Base-by-base conservation (phyloP, 305 asterid species). In the Fraxinus greggii region DNA sequence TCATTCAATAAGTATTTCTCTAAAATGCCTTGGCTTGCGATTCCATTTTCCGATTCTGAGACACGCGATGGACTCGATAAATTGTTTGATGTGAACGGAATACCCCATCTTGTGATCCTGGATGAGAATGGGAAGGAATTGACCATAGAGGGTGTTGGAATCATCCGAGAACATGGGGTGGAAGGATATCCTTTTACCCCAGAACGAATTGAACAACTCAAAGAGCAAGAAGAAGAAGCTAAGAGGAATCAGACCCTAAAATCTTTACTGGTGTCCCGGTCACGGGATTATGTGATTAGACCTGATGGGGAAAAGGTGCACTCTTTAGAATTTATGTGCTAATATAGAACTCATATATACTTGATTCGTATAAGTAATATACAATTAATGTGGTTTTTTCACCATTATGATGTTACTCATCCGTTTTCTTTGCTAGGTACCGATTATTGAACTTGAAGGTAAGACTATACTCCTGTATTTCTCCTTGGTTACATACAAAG, bases 1-100 rank as follows among this genome's bases (percentile, higher is more conserved):
- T 80, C 98, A 1, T 95, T 93, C 51, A 80, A 85, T 1, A 88
- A 80, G 1, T 94, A 94, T 84, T 95, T 95, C 83, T 85, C 92
- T 54, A 87, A 91, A 87, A 94, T 95, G 98, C 98, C 98, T 24
- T 95, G 99, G 99, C 92, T 90, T 42, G 97, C 98, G 12, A 77
- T 95, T 72, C 98, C 98, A 0, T 95, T 87, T 78, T 89, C 97
- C 26, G 99, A 94, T 79, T 86, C 95, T 6, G 93, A 82, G 36
- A 82, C 92, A 4, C 96, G 94, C 9, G 82, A 85, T 12, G 61
- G n/a, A 23, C 79, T 95, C 82, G 86, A 90, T 78, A 87, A 79
- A 36, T 72, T 86, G 86, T 95, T 94, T 81, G 15, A 77, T 23
- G 93, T 94, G 81, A 35, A 17, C 75, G 97, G 97, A 77, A 94